Percentiles rank a stretch among this genome's conserved stretches.
phyloP scores from a whole-genome alignment of 306 rosid genomes.

The Pterocarpus santalinus region DNA sequence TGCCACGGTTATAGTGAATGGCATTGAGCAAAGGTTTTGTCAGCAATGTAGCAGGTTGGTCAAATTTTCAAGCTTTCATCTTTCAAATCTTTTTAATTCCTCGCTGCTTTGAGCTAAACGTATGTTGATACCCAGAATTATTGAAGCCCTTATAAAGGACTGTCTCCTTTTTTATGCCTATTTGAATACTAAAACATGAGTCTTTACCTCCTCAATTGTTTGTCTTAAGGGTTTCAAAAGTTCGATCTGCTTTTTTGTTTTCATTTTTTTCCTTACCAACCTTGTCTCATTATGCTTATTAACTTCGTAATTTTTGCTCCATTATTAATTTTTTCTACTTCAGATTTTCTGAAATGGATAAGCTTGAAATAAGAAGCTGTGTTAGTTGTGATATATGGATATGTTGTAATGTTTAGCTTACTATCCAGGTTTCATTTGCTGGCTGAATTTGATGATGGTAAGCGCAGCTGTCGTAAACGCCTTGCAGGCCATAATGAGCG shows the following conservation, averaged over 20 bases:
- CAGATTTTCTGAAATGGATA: slow-evolving; percentile 7
- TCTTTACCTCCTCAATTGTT: slow-evolving; percentile 19
- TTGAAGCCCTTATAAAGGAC: background rate
- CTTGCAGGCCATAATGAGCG: slow-evolving; percentile 96
- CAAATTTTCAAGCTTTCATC: slow-evolving; percentile 39
- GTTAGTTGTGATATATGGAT: slow-evolving; percentile 41
- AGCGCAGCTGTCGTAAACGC: slow-evolving; percentile 96
- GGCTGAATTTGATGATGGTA: slow-evolving; percentile 90
- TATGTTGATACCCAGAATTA: background rate
- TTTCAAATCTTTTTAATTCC: slow-evolving; percentile 18
- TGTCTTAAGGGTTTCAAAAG: background rate
- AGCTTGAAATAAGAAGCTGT: slow-evolving; percentile 28
- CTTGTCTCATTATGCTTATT: slow-evolving; percentile 26
- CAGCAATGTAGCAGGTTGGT: slow-evolving; percentile 97
- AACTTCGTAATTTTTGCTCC: background rate
- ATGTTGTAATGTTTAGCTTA: slow-evolving; percentile 51
- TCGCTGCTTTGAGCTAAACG: slow-evolving; percentile 4
- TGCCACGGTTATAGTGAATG: slow-evolving; percentile 78
- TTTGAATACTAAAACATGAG: slow-evolving; percentile 12
- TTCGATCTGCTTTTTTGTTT: slow-evolving; percentile 15
- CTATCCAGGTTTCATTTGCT: slow-evolving; percentile 88
- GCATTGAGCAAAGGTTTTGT: slow-evolving; percentile 89
- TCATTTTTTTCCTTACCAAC: background rate
- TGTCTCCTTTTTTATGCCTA: background rate
- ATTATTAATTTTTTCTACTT: background rate